Base-by-base conservation (phyloP, 108 stramenopile species). In the Skeletonema menzelii region DNA sequence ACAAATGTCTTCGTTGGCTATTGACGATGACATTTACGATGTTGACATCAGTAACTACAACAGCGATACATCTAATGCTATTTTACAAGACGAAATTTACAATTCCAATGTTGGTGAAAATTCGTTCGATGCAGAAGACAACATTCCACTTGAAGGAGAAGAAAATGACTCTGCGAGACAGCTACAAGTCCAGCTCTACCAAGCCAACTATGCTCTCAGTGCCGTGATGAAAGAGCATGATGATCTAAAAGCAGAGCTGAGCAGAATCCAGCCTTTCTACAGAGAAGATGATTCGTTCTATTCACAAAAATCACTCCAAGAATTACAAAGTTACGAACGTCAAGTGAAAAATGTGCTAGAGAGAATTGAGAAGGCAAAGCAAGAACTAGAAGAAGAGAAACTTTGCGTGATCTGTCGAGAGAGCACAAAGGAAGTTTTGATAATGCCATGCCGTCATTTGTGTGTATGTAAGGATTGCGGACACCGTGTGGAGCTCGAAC, bases 391-490 rank as follows among this genome's bases (percentile, higher is more conserved):
- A 44, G 77, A 79, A 8, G 66, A 65, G 40, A 67, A 71, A 60
- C 60, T 42, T 40, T 80, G 74, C 44, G 74, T 80, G n/a, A 65
- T 80, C 59, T 80, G 79, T 38, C 28, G 68, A 17, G 74, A 76
- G 27, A 70, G 75, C 34, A 34, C 69, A 6, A 80, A 76, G 56
- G 58, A 32, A 24, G 69, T 75, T 15, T 40, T 80, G 28, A 62
- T 80, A 42, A 57, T 75, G 63, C 26, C 75, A 34, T 80, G 74
- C 56, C 35, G 74, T 38, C 79, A 80, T 70, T 32, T 75, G 1
- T 80, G 79, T 35, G 79, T 80, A 11, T 80, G 79, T 34, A 58
- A 27, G 22, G 69, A 64, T 3, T 80, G 74, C 38, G 74, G 70
- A 17, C 44, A 61, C 3, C 46, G 69, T 30, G 56, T 61, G 11